Conservation (phyloP, 2,329 filamentous ascomycete genomes). For the Penicillium thymicola region DNA sequence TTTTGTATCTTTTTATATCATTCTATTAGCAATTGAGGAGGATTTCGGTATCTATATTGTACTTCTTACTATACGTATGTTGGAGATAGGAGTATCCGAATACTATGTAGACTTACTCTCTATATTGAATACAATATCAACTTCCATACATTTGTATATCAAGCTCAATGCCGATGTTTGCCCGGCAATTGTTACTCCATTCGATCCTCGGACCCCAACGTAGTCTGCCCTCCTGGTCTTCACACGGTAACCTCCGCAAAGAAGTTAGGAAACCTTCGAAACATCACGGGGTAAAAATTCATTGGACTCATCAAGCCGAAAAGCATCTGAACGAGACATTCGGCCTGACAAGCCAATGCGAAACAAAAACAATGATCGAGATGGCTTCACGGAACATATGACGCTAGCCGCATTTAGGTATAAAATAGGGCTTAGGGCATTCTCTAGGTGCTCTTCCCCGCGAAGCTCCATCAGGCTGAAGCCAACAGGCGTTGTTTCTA, state of each 20-base stretch:
- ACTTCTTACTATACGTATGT: neutral
- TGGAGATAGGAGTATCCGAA: neutral
- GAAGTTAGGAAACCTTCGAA: neutral
- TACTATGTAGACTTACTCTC: neutral
- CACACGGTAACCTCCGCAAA: slow-evolving; percentile 16
- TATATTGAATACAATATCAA: neutral
- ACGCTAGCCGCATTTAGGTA: slow-evolving; percentile 4
- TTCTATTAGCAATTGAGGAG: neutral
- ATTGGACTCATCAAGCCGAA: slow-evolving; percentile 15
- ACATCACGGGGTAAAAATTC: neutral
- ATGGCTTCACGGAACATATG: neutral
- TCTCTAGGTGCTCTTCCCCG: slow-evolving; percentile 18
- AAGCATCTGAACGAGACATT: slow-evolving; percentile 8
- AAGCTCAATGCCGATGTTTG: neutral
- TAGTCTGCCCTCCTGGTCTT: slow-evolving; percentile 11
- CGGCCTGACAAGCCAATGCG: slow-evolving; percentile 19
- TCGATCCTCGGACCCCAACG: slow-evolving; percentile 1
- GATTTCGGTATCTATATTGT: neutral
- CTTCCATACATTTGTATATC: neutral
- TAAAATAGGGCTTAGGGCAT: slow-evolving; percentile 17
- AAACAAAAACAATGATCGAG: slow-evolving; percentile 1
- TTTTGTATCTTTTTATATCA: neutral
- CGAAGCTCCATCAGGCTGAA: slow-evolving; percentile 15
- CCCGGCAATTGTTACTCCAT: neutral
- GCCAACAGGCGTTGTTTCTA: slow-evolving; percentile 5